These are phyloP conservation scores for Phytophthora palmivora DNA, from an alignment of 352 stramenopile genomes.

Conservation along the genomic window DNA sequence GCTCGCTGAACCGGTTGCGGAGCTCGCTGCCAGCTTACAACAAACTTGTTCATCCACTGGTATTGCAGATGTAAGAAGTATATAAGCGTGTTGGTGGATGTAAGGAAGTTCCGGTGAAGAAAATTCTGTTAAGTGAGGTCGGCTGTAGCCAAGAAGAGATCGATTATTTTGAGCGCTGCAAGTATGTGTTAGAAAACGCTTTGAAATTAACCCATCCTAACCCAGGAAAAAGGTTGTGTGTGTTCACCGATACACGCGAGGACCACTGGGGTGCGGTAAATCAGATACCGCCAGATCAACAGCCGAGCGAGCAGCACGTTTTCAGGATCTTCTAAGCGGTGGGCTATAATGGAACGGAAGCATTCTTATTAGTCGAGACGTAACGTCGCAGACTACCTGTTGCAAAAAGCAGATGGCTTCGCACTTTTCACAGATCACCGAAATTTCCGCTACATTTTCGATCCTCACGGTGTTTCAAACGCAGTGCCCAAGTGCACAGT, in stretches of 20 bases:
- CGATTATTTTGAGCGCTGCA: too few species aligned
- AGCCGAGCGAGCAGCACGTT: too few species aligned
- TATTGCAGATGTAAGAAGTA: slow-evolving; percentile 14
- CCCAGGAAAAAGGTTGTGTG: slow-evolving; percentile 2
- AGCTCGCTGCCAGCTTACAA: slow-evolving; percentile 22
- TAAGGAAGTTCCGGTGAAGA: slow-evolving; percentile 3
- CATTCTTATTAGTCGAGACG: too few species aligned
- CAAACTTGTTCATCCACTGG: slow-evolving; percentile 8
- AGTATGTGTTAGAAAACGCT: too few species aligned
- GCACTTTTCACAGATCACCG: too few species aligned
- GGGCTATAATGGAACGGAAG: too few species aligned
- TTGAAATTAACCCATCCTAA: slow-evolving; percentile 13
- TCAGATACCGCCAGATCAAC: slow-evolving; percentile 11
- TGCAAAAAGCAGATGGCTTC: too few species aligned
- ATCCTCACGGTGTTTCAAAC: too few species aligned
- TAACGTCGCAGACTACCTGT: too few species aligned
- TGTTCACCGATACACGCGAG: slow-evolving; percentile 16
- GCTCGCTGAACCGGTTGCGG: slow-evolving; percentile 29
- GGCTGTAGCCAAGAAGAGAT: slow-evolving; percentile 3
- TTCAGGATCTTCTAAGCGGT: too few species aligned
- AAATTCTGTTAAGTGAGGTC: slow-evolving; percentile 1
- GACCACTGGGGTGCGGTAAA: slow-evolving; percentile 15
- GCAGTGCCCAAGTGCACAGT: too few species aligned
- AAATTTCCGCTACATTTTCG: too few species aligned
- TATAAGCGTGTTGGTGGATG: slow-evolving; percentile 1